These are phyloP conservation scores for Arachis monticola DNA, from an alignment of 331 rosid genomes.

Conservation along the genomic window DNA sequence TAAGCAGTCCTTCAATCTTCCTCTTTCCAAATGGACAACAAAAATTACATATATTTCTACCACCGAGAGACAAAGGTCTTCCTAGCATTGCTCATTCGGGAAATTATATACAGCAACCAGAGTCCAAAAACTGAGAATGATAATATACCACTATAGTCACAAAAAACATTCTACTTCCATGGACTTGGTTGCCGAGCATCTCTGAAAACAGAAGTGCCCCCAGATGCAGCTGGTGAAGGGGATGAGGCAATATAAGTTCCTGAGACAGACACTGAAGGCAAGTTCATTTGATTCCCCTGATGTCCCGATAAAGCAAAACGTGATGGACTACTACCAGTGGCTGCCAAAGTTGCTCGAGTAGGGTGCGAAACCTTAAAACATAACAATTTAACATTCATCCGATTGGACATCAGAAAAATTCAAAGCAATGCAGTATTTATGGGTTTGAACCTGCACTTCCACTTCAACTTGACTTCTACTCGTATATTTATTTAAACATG, in stretches of 20 bases:
- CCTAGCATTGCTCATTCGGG: conserved; percentile 33
- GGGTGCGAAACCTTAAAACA: conserved; percentile 74
- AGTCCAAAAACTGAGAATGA: conserved; percentile 21
- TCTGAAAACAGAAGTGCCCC: conserved; percentile 82
- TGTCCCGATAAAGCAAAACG: conserved; percentile 71
- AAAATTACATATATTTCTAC: conserved; percentile 4
- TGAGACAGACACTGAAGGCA: conserved; percentile 71
- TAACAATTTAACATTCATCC: conserved; percentile 23
- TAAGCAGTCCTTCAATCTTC: not conserved
- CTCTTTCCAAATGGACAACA: not conserved
- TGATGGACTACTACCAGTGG: conserved; percentile 77
- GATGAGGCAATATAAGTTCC: conserved; percentile 90
- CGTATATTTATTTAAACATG: conserved; percentile 23
- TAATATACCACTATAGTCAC: not conserved
- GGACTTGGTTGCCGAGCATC: conserved; percentile 93
- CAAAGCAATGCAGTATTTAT: conserved; percentile 11
- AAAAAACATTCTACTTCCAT: conserved; percentile 64
- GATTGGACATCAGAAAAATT: not conserved
- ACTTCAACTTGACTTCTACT: conserved; percentile 19
- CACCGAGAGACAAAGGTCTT: not conserved
- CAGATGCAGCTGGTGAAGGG: conserved; percentile 93
- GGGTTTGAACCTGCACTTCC: not conserved
- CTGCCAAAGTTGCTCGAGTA: conserved; percentile 60
- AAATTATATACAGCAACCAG: conserved; percentile 33
- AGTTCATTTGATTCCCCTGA: conserved; percentile 63